Conservation (phyloP, 371 early-diverging fungal genomes). For the Amoeboradix gromovi region DNA sequence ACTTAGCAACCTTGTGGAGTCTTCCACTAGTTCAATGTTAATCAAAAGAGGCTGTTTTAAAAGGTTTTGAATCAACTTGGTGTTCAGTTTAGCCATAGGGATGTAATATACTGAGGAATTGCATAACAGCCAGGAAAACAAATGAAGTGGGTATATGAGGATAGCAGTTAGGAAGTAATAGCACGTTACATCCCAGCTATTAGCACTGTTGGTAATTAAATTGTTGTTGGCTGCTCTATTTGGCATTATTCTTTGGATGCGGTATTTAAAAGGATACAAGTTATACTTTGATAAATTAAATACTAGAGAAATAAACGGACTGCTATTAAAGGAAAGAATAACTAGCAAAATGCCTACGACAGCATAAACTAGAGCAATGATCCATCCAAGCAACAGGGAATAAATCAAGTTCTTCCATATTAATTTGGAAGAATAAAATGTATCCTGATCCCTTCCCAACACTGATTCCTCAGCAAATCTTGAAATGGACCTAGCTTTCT, state of each 20-base stretch:
- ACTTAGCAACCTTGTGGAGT: constrained; percentile 9
- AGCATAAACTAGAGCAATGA: constrained; percentile 33
- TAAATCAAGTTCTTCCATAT: no score
- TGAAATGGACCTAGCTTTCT: constrained; percentile 58
- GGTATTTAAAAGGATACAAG: background rate
- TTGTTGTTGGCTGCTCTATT: constrained; percentile 1
- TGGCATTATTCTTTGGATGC: background rate
- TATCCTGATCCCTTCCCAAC: constrained; percentile 18
- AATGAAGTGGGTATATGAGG: constrained; percentile 35
- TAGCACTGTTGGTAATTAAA: constrained; percentile 10
- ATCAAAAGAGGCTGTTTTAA: background rate
- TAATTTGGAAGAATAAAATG: constrained; percentile 45
- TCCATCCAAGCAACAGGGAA: constrained; percentile 62
- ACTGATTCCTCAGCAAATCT: constrained; percentile 42
- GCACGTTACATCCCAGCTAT: constrained; percentile 6
- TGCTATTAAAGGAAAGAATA: no score
- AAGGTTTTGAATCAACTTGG: constrained; percentile 18
- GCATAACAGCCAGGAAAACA: constrained; percentile 36
- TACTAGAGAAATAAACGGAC: constrained; percentile 10
- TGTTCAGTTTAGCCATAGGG: constrained; percentile 71
- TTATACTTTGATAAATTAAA: background rate
- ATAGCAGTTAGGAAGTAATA: constrained; percentile 16
- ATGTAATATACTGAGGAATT: constrained; percentile 60
- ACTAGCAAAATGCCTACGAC: constrained; percentile 8
- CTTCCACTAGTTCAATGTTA: background rate